Percentiles rank a stretch among this genome's conserved stretches.
Evolutionary conservation across 495 filamentous ascomycete genomes (phyloP).

Genomic region (Annulohypoxylon stygium): DNA sequence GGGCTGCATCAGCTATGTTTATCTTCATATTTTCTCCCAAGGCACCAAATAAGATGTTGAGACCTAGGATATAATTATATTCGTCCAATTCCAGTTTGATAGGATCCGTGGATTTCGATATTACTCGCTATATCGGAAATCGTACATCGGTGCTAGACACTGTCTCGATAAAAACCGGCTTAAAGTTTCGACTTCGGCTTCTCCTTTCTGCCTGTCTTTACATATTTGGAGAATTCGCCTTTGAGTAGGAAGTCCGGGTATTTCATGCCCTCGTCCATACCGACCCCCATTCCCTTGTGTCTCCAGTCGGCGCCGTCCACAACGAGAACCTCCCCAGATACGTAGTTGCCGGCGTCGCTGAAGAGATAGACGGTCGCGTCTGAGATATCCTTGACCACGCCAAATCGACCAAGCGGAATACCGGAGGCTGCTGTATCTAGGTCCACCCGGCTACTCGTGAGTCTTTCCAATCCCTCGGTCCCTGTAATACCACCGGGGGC

Average conservation of each 20-base stretch:
- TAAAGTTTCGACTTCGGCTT: constrained; percentile 56
- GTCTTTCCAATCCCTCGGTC: constrained; percentile 72
- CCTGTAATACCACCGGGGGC: constrained; percentile 81
- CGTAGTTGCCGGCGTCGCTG: constrained; percentile 83
- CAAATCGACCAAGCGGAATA: constrained; percentile 79
- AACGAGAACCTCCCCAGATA: constrained; percentile 82
- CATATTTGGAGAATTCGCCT: constrained; percentile 56
- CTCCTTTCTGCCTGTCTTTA: constrained; percentile 58
- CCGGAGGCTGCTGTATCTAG: constrained; percentile 46
- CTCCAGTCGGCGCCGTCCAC: constrained; percentile 85
- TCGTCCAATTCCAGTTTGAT: not conserved
- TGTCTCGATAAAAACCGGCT: not conserved
- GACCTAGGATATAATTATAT: too few species aligned
- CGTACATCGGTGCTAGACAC: not conserved
- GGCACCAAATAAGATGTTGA: too few species aligned
- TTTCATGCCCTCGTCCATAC: constrained; percentile 59
- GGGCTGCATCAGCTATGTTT: too few species aligned
- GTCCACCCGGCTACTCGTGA: constrained; percentile 58
- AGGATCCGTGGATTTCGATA: not conserved
- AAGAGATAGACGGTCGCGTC: constrained; percentile 93
- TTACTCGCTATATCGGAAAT: not conserved
- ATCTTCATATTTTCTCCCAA: too few species aligned
- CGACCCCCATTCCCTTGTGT: constrained; percentile 59
- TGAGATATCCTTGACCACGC: constrained; percentile 88
- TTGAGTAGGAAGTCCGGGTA: constrained; percentile 61